These are phyloP conservation scores for Didymella pinodella DNA, from an alignment of 2,329 filamentous ascomycete genomes.

Conservation along the genomic window DNA sequence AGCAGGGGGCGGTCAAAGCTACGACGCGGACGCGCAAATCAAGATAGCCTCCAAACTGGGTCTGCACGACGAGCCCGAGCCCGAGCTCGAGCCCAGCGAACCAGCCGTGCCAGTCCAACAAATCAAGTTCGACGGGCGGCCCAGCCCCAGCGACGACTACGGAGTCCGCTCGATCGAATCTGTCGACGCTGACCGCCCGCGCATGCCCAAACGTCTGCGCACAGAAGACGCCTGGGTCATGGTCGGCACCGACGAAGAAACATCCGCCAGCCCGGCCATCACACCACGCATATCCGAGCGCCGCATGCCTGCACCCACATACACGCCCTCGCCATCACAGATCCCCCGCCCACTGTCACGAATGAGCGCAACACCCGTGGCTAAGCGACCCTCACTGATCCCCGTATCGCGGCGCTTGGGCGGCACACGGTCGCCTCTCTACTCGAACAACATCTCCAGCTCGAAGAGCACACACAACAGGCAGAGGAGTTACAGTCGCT, in stretches of 20 bases:
- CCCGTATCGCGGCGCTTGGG: slow-evolving; percentile 53
- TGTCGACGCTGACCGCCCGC: slow-evolving; percentile 53
- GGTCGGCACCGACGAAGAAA: slow-evolving; percentile 56
- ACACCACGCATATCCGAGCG: slow-evolving; percentile 50
- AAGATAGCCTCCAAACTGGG: slow-evolving; percentile 38
- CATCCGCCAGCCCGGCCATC: slow-evolving; percentile 62
- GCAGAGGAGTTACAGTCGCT: slow-evolving; percentile 40
- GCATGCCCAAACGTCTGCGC: slow-evolving; percentile 58
- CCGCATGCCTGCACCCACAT: slow-evolving; percentile 37
- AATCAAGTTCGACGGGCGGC: slow-evolving; percentile 25
- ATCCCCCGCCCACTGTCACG: slow-evolving; percentile 46
- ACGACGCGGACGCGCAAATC: slow-evolving; percentile 61
- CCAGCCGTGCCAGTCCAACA: slow-evolving; percentile 33
- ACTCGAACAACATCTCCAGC: slow-evolving; percentile 17
- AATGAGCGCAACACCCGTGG: slow-evolving; percentile 28
- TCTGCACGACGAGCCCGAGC: slow-evolving; percentile 31
- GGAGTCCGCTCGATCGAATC: slow-evolving; percentile 56
- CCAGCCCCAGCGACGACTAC: slow-evolving; percentile 54
- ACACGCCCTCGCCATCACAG: slow-evolving; percentile 46
- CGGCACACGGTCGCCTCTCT: slow-evolving; percentile 31
- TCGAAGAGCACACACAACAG: slow-evolving; percentile 24
- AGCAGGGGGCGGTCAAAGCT: slow-evolving; percentile 80
- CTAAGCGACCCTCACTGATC: slow-evolving; percentile 53
- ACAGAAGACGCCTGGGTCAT: slow-evolving; percentile 60
- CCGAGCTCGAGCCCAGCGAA: slow-evolving; percentile 15